Percentiles rank a stretch among this genome's conserved stretches.
Evolutionary conservation across 2,329 filamentous ascomycete species (phyloP).

Genomic region (Fusarium torreyae): DNA sequence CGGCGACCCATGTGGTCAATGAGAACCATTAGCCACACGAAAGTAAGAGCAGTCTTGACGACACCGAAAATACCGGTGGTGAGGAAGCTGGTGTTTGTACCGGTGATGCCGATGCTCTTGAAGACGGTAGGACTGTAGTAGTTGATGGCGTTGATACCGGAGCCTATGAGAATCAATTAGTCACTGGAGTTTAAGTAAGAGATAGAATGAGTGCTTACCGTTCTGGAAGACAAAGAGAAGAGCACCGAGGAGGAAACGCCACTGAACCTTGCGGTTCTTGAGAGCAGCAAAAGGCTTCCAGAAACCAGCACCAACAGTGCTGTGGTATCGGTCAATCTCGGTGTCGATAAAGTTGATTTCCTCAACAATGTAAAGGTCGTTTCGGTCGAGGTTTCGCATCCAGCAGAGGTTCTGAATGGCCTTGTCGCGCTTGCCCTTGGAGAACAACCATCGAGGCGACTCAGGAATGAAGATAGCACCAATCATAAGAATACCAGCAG

Average conservation of each 20-base stretch:
- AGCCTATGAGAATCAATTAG: conserved; percentile 45
- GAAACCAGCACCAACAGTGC: conserved; percentile 78
- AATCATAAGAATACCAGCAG: conserved; percentile 72
- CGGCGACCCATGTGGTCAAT: conserved; percentile 72
- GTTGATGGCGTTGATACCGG: conserved; percentile 84
- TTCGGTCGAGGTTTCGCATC: conserved; percentile 71
- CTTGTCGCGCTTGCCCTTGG: conserved; percentile 71
- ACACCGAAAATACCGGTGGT: conserved; percentile 85
- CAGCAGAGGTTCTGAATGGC: conserved; percentile 73
- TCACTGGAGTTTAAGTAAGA: background rate
- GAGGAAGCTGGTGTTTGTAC: conserved; percentile 62
- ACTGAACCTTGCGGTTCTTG: conserved; percentile 72
- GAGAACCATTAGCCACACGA: conserved; percentile 78
- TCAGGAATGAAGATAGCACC: conserved; percentile 74
- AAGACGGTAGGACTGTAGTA: conserved; percentile 71
- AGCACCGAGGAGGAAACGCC: conserved; percentile 80
- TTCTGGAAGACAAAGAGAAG: conserved; percentile 87
- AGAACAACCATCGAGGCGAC: conserved; percentile 79
- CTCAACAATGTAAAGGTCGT: conserved; percentile 78
- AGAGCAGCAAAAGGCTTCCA: conserved; percentile 78
- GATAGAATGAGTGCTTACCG: conserved; percentile 56
- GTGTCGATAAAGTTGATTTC: conserved; percentile 80
- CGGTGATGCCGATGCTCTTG: conserved; percentile 64
- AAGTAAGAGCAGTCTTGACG: conserved; percentile 78
- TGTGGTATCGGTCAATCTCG: conserved; percentile 75